phyloP scores from a whole-genome alignment of 805 yeast species.

The Kluyveromyces nonfermentans region DNA sequence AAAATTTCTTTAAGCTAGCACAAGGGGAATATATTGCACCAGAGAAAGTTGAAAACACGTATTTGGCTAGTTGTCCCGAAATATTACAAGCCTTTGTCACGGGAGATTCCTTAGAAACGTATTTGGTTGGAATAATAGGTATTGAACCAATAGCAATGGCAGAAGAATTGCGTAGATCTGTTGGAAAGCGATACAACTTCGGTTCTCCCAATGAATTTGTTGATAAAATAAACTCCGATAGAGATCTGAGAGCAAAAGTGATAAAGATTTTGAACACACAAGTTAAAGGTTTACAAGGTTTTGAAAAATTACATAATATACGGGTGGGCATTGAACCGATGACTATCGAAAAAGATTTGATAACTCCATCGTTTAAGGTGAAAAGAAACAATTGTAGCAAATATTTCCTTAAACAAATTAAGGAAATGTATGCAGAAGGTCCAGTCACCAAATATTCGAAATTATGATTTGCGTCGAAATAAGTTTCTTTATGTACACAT shows the following conservation, averaged over 20 bases:
- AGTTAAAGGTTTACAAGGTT: constrained; percentile 41
- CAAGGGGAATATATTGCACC: constrained; percentile 69
- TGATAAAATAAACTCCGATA: constrained; percentile 14
- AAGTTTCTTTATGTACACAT: too few species aligned
- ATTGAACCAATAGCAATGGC: constrained; percentile 41
- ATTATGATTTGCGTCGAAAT: constrained; percentile 11
- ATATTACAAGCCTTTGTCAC: constrained; percentile 49
- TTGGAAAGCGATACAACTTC: constrained; percentile 22
- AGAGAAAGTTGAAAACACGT: constrained; percentile 61
- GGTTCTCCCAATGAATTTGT: constrained; percentile 25
- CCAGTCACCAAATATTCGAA: constrained; percentile 25
- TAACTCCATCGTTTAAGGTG: constrained; percentile 60
- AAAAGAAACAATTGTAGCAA: constrained; percentile 42
- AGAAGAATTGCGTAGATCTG: constrained; percentile 23
- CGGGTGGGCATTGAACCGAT: constrained; percentile 48
- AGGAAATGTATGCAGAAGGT: constrained; percentile 42
- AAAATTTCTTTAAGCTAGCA: constrained; percentile 63
- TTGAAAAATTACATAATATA: constrained; percentile 53
- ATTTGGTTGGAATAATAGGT: constrained; percentile 53
- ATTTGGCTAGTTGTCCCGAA: constrained; percentile 43
- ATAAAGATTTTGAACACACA: constrained; percentile 15
- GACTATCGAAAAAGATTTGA: constrained; percentile 47
- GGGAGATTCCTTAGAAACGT: constrained; percentile 52
- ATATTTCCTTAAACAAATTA: constrained; percentile 33
- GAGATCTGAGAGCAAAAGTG: constrained; percentile 11